These are phyloP conservation scores for Colletotrichum godetiae DNA, from an alignment of 2,329 filamentous ascomycete genomes.

Conservation along the genomic window DNA sequence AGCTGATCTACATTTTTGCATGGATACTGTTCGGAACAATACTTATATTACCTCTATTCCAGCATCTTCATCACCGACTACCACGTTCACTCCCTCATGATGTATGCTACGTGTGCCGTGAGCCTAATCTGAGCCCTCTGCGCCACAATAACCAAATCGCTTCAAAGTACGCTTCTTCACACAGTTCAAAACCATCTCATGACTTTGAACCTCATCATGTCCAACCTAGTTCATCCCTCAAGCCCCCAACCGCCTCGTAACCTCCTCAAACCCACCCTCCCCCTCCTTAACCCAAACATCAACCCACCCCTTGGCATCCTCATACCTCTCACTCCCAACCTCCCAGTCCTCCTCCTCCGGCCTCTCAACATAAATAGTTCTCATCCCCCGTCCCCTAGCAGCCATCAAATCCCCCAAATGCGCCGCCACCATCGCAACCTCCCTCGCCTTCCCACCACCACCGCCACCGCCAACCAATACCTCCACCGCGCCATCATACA, in stretches of 20 bases:
- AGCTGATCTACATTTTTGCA: too few relatives aligned
- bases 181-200: neutral
- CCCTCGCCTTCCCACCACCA: constrained; percentile 59
- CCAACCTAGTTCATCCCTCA: neutral
- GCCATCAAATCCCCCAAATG: constrained; percentile 77
- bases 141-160: too few relatives aligned
- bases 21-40: too few relatives aligned
- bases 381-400: constrained; percentile 72
- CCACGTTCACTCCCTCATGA: too few relatives aligned
- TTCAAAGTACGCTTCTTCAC: neutral
- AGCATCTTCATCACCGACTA: too few relatives aligned
- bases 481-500: constrained; percentile 76
- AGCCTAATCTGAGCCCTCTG: too few relatives aligned
- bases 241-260: constrained; percentile 42
- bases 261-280: constrained; percentile 45
- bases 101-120: too few relatives aligned
- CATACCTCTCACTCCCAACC: constrained; percentile 60
- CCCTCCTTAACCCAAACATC: constrained; percentile 51
- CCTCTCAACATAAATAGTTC: constrained; percentile 81
- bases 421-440: constrained; percentile 83
- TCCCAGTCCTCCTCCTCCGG: constrained; percentile 72
- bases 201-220: too few relatives aligned
- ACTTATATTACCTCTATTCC: too few relatives aligned
- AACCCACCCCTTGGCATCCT: constrained; percentile 58
- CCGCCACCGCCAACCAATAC: constrained; percentile 51